Percentiles rank a stretch among this genome's conserved stretches.
Conservation (phyloP, 345 rosid genomes). For the Melastoma malabathricum region DNA sequence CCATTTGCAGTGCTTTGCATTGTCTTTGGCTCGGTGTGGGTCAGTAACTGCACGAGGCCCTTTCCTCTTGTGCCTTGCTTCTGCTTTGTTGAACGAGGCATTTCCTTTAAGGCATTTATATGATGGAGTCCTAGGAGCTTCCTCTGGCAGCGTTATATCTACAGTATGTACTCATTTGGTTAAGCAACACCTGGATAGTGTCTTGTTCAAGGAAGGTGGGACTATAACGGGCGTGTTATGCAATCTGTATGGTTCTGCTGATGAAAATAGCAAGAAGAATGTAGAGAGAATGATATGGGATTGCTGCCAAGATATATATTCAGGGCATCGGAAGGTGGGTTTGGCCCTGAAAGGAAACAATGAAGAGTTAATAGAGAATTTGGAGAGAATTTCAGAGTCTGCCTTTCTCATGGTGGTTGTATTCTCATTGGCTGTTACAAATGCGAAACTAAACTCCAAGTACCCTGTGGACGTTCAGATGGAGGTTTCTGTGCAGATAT, state of each 20-base stretch:
- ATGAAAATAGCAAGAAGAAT: conserved; percentile 36
- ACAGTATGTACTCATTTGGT: conserved; percentile 21
- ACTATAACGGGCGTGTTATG: conserved; percentile 59
- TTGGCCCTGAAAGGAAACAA: conserved; percentile 46
- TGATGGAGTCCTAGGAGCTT: conserved; percentile 23
- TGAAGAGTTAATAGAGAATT: conserved; percentile 36
- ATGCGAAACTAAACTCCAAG: conserved; percentile 39
- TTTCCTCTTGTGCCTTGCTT: conserved; percentile 46
- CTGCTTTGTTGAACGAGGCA: conserved; percentile 52
- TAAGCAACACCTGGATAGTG: conserved; percentile 41
- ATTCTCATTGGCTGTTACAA: conserved; percentile 63
- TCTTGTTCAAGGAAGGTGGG: conserved; percentile 72
- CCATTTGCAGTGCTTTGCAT: conserved; percentile 45
- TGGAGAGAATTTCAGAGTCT: conserved; percentile 83
- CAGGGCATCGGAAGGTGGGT: conserved; percentile 52
- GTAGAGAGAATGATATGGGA: conserved; percentile 70
- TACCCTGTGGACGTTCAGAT: conserved; percentile 41
- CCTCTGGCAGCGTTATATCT: conserved; percentile 11
- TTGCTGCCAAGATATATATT: conserved; percentile 65
- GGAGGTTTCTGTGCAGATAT: conserved; percentile 53
- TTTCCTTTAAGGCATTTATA: conserved; percentile 52
- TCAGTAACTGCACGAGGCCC: conserved; percentile 35
- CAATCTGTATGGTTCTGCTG: conserved; percentile 54
- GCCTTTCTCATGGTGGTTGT: conserved; percentile 84
- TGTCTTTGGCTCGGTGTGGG: conserved; percentile 75